These are phyloP conservation scores for Spathaspora jeffriesii DNA, from an alignment of 1,139 yeast genomes.

Conservation along the genomic window DNA sequence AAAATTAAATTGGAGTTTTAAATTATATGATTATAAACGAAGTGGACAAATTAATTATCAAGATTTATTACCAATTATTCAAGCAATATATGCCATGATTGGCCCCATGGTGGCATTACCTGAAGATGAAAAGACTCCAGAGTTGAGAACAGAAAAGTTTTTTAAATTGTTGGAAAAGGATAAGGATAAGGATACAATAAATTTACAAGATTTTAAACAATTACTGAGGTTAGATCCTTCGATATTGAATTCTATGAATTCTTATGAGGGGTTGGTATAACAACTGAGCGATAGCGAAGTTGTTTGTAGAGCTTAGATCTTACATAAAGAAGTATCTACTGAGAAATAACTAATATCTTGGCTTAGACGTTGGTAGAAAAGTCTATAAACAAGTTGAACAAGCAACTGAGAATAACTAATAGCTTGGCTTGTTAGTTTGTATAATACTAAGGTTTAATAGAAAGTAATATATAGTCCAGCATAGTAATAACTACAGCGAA, in stretches of 20 bases:
- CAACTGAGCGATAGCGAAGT: neutral
- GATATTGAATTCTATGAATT: slow-evolving; percentile 74
- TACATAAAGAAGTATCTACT: no score
- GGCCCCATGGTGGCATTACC: slow-evolving; percentile 93
- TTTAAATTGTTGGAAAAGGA: slow-evolving; percentile 75
- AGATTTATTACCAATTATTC: slow-evolving; percentile 79
- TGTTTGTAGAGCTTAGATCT: neutral
- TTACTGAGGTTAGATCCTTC: slow-evolving; percentile 82
- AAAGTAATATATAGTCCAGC: no score
- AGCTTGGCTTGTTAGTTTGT: no score
- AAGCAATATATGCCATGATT: slow-evolving; percentile 91
- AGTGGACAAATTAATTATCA: slow-evolving; percentile 74
- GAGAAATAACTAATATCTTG: no score
- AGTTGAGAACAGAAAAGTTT: slow-evolving; percentile 78
- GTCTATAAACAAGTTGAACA: no score
- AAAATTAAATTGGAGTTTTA: slow-evolving; percentile 85
- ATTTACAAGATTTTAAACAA: slow-evolving; percentile 79
- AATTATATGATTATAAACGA: slow-evolving; percentile 78
- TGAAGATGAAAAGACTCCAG: slow-evolving; percentile 94
- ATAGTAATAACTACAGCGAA: no score
- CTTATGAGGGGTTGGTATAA: slow-evolving; percentile 79
- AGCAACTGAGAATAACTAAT: no score
- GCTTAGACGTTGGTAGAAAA: no score
- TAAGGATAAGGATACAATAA: slow-evolving; percentile 60
- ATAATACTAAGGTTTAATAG: neutral